Conservation (phyloP, 352 stramenopile genomes). For the Pythium grandisporangium region DNA sequence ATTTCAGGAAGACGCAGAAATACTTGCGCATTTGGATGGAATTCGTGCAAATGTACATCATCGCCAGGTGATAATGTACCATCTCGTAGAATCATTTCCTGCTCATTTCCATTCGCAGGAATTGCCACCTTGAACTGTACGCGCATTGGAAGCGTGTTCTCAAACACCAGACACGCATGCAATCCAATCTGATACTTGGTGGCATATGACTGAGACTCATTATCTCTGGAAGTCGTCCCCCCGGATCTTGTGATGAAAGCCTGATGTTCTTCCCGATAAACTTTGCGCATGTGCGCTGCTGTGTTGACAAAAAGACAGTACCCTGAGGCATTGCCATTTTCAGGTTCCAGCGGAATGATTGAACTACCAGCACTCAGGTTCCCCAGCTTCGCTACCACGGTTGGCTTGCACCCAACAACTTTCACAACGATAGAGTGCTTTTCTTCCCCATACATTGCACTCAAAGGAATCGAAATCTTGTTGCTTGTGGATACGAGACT, state of each 20-base stretch:
- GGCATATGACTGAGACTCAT: slow-evolving; percentile 52
- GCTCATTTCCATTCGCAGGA: slow-evolving; percentile 6
- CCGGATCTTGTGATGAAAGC: slow-evolving; percentile 47
- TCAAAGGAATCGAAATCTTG: slow-evolving; percentile 81
- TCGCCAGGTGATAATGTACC: slow-evolving; percentile 76
- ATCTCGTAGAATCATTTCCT: slow-evolving; percentile 29
- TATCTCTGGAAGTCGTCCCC: not conserved
- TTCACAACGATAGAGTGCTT: slow-evolving; percentile 83
- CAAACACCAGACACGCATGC: slow-evolving; percentile 77
- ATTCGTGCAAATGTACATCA: slow-evolving; percentile 77
- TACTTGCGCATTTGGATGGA: slow-evolving; percentile 64
- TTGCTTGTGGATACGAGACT: slow-evolving; percentile 48
- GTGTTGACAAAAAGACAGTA: slow-evolving; percentile 86
- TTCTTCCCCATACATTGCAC: slow-evolving; percentile 65
- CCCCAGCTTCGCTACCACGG: slow-evolving; percentile 63
- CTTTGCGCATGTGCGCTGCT: slow-evolving; percentile 72
- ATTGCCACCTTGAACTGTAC: slow-evolving; percentile 75
- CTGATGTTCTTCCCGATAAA: slow-evolving; percentile 83
- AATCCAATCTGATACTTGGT: slow-evolving; percentile 85
- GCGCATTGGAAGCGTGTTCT: slow-evolving; percentile 81
- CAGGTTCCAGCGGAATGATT: slow-evolving; percentile 63
- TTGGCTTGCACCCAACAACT: slow-evolving; percentile 77
- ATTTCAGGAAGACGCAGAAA: slow-evolving; percentile 74
- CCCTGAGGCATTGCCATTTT: slow-evolving; percentile 37
- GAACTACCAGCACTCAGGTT: slow-evolving; percentile 45